A percentile compares a stretch with the other conserved stretches of the same genome.
phyloP scores from a whole-genome alignment of 1,139 yeast species.

The Petasospora rhodanensis region DNA sequence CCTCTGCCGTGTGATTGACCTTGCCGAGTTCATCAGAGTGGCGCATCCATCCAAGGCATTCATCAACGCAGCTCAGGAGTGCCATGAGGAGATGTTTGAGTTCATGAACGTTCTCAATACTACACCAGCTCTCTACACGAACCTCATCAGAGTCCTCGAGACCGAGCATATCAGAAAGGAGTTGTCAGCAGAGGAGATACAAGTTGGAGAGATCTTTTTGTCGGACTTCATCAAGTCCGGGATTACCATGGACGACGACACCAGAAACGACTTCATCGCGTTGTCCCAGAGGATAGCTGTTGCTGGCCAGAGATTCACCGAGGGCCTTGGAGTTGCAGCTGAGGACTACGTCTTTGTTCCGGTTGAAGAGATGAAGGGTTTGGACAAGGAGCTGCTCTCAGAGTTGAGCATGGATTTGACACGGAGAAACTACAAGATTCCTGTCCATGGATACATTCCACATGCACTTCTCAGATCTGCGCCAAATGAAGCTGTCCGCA shows the following conservation, averaged over 20 bases:
- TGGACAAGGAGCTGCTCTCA: constrained; percentile 24
- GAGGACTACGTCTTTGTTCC: constrained; percentile 29
- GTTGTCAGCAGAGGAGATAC: constrained; percentile 66
- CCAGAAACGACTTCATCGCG: constrained; percentile 67
- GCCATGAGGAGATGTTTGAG: constrained; percentile 87
- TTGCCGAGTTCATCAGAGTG: constrained; percentile 88
- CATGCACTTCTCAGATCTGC: constrained; percentile 61
- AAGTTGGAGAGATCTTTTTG: constrained; percentile 75
- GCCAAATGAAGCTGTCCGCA: constrained; percentile 52
- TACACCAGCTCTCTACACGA: constrained; percentile 64
- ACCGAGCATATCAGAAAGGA: constrained; percentile 34
- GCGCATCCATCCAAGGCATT: constrained; percentile 75
- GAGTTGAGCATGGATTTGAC: constrained; percentile 28
- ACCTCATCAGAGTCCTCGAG: constrained; percentile 51
- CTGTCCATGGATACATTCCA: constrained; percentile 67
- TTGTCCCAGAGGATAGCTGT: constrained; percentile 79
- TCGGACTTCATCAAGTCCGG: constrained; percentile 92
- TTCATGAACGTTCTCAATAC: constrained; percentile 93
- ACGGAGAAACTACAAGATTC: constrained; percentile 42
- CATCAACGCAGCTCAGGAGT: constrained; percentile 77
- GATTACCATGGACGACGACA: constrained; percentile 67
- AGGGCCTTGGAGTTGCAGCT: constrained; percentile 42
- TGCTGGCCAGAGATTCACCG: constrained; percentile 76
- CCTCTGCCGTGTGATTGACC: constrained; percentile 87
- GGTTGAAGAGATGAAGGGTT: constrained; percentile 31